A percentile compares a stretch with the other conserved stretches of the same genome.
These are phyloP conservation scores for Jatropha podagrica DNA, from an alignment of 441 rosid species.

Conservation along the genomic window DNA sequence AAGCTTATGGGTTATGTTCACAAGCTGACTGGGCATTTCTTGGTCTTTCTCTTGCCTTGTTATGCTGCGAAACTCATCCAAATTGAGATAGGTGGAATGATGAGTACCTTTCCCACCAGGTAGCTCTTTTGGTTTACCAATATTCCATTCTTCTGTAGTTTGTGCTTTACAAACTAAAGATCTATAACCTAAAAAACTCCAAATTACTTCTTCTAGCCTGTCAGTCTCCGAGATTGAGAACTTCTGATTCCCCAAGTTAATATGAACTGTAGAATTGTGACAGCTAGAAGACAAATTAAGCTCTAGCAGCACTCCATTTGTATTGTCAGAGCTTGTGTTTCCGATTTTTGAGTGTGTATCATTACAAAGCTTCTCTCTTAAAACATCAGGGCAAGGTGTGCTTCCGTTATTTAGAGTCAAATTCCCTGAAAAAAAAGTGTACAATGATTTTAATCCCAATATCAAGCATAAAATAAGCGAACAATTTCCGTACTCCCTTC, in stretches of 20 bases:
- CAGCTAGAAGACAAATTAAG: slow-evolving; percentile 33
- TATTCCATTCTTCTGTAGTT: slow-evolving; percentile 28
- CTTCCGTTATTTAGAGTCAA: slow-evolving; percentile 22
- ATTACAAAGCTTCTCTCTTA: slow-evolving; percentile 21
- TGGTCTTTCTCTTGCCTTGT: slow-evolving; percentile 45
- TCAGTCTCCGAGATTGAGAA: slow-evolving; percentile 37
- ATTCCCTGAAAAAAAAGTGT: slow-evolving; percentile 29
- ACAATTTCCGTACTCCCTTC: neutral
- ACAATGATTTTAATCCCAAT: slow-evolving; percentile 14
- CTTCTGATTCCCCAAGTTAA: slow-evolving; percentile 34
- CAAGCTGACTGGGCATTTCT: slow-evolving; percentile 37
- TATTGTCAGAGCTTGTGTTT: slow-evolving; percentile 22
- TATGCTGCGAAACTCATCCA: slow-evolving; percentile 55
- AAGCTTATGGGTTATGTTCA: slow-evolving; percentile 66
- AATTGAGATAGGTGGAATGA: slow-evolving; percentile 49
- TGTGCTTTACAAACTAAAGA: slow-evolving; percentile 44
- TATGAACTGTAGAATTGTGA: slow-evolving; percentile 36
- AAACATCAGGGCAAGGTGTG: slow-evolving; percentile 16
- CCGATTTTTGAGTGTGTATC: slow-evolving; percentile 14
- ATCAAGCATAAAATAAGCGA: neutral
- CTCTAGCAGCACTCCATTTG: slow-evolving; percentile 40
- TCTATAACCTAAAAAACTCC: slow-evolving; percentile 45
- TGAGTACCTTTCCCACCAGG: slow-evolving; percentile 31
- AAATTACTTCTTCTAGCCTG: slow-evolving; percentile 48
- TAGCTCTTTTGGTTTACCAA: slow-evolving; percentile 18